phyloP scores from a whole-genome alignment of 2,329 filamentous ascomycete genomes.

The Xylaria sp. region DNA sequence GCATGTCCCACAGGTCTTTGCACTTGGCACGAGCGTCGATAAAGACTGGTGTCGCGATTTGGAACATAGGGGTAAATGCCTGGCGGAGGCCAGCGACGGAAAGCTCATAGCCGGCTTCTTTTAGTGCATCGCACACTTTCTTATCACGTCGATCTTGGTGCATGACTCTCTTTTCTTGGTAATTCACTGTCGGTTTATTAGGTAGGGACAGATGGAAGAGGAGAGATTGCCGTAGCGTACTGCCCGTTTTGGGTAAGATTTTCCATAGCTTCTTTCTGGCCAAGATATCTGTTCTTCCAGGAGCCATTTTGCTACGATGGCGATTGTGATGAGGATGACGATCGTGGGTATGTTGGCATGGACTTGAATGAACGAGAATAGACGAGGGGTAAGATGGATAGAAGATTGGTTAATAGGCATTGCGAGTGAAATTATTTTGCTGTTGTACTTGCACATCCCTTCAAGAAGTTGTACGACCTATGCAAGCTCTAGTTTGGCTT shows the following conservation, averaged over 20 bases:
- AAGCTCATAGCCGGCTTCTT: not conserved
- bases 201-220: not conserved
- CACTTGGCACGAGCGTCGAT: conserved; percentile 5
- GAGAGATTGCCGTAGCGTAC: not conserved
- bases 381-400: too few relatives aligned
- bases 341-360: not conserved
- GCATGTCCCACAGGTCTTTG: conserved; percentile 26
- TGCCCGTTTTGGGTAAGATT: not conserved
- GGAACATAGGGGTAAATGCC: conserved; percentile 22
- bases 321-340: not conserved
- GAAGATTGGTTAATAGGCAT: not conserved
- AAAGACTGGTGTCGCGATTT: conserved; percentile 18
- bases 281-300: too few relatives aligned
- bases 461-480: not conserved
- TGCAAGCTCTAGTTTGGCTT: not conserved
- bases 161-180: not conserved
- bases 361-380: not conserved
- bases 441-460: not conserved
- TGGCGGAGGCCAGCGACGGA: not conserved
- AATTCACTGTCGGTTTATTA: conserved; percentile 10
- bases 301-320: not conserved
- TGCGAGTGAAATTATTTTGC: not conserved
- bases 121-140: conserved; percentile 4
- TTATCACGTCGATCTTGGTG: not conserved
- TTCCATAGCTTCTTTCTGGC: not conserved